These are phyloP conservation scores for Paecilomyces sp. DNA, from an alignment of 2,329 filamentous ascomycete genomes.

Conservation along the genomic window DNA sequence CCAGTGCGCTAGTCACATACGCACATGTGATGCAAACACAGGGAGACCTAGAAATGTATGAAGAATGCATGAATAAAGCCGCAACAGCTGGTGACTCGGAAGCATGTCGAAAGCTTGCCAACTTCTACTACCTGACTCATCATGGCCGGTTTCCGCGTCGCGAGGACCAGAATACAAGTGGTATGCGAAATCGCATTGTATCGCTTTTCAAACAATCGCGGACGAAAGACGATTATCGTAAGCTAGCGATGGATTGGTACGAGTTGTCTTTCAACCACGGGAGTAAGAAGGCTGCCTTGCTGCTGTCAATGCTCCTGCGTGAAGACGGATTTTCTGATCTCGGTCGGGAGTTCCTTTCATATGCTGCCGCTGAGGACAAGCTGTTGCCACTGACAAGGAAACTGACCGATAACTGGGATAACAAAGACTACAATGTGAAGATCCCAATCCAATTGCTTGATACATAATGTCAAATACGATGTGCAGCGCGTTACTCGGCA, in stretches of 20 bases:
- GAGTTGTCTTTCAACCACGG: slow-evolving; percentile 16
- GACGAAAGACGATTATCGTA: slow-evolving; percentile 15
- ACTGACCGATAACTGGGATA: slow-evolving; percentile 16
- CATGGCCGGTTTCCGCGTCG: slow-evolving; percentile 16
- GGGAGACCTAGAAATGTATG: slow-evolving; percentile 21
- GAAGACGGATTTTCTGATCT: slow-evolving; percentile 13
- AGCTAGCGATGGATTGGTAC: slow-evolving; percentile 28
- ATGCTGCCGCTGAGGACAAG: slow-evolving; percentile 6
- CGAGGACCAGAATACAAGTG: slow-evolving; percentile 8
- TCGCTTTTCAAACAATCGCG: slow-evolving; percentile 12
- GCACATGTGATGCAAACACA: slow-evolving; percentile 16
- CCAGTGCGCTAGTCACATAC: slow-evolving; percentile 17
- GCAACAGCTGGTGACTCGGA: slow-evolving; percentile 20
- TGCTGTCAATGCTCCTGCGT: slow-evolving; percentile 21
- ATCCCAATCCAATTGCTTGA: slow-evolving; percentile 14
- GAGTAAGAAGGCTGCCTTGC: slow-evolving; percentile 15
- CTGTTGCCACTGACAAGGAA: slow-evolving; percentile 6
- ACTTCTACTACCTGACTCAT: slow-evolving; percentile 29
- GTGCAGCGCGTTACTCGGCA: neutral
- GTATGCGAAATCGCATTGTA: neutral
- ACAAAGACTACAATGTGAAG: slow-evolving; percentile 8
- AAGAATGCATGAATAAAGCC: slow-evolving; percentile 26
- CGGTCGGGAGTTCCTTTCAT: slow-evolving; percentile 11
- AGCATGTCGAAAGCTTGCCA: slow-evolving; percentile 26
- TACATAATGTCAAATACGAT: slow-evolving; percentile 7